Conservation (phyloP, 2,329 filamentous ascomycete species). For the Coniochaeta sp. region DNA sequence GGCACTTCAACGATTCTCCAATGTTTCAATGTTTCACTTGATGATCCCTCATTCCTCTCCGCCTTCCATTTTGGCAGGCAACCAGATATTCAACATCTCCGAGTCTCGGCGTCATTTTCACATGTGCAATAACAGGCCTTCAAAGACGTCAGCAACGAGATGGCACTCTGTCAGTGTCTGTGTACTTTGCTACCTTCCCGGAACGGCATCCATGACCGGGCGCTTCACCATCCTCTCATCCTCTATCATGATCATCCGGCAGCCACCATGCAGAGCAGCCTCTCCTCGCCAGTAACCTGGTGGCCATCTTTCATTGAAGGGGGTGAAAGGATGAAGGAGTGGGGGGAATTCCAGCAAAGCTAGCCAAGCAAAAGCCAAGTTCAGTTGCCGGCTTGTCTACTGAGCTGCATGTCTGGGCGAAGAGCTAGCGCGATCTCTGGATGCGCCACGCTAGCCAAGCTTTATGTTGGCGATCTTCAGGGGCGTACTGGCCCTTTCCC, state of each 20-base stretch:
- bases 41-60: no score
- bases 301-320: no score
- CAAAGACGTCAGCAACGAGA: not conserved
- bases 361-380: conserved; percentile 1
- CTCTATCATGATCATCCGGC: not conserved
- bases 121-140: not conserved
- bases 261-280: not conserved
- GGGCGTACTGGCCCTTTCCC: not conserved
- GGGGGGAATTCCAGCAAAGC: no score
- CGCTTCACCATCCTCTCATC: no score
- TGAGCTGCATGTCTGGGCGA: not conserved
- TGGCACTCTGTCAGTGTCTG: not conserved
- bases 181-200: not conserved
- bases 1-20: no score
- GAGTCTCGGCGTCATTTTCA: no score
- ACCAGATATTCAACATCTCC: not conserved
- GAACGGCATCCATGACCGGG: not conserved
- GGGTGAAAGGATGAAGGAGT: no score
- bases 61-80: not conserved
- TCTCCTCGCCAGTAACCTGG: not conserved
- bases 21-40: no score
- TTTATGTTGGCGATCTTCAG: conserved; percentile 4
- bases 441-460: conserved; percentile 2
- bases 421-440: not conserved
- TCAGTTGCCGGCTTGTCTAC: not conserved